Conservation (phyloP, 2,329 filamentous ascomycete genomes). For the Aspergillus ochraceoroseus region DNA sequence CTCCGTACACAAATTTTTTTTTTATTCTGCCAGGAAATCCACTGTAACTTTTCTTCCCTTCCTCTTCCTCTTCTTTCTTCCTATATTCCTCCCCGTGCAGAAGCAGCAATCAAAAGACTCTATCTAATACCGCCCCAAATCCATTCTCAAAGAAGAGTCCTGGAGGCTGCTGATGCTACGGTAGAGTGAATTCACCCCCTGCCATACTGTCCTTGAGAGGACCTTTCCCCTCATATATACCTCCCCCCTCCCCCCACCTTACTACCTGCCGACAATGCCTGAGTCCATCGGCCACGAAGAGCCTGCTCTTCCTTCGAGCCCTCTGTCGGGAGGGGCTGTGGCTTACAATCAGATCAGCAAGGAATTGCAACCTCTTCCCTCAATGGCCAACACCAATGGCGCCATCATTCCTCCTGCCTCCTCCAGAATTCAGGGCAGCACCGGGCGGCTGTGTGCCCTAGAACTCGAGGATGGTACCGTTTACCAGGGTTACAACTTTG, state of each 20-base stretch:
- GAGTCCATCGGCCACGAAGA: slow-evolving; percentile 31
- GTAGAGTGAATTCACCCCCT: slow-evolving; percentile 33
- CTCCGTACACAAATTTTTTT: slow-evolving; percentile 26
- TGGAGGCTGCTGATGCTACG: slow-evolving; percentile 38
- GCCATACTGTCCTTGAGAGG: slow-evolving; percentile 38
- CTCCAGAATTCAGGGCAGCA: slow-evolving; percentile 51
- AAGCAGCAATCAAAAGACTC: slow-evolving; percentile 24
- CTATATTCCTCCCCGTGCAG: slow-evolving; percentile 28
- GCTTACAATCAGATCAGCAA: slow-evolving; percentile 34
- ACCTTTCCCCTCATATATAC: slow-evolving; percentile 28
- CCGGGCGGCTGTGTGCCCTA: slow-evolving; percentile 68
- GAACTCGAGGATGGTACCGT: slow-evolving; percentile 88
- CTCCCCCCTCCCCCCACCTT: slow-evolving; percentile 18
- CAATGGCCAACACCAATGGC: slow-evolving; percentile 31
- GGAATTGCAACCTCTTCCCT: slow-evolving; percentile 30
- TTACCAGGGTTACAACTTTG: slow-evolving; percentile 95
- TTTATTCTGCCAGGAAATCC: slow-evolving; percentile 20
- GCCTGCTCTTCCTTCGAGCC: slow-evolving; percentile 36
- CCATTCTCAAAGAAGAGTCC: slow-evolving; percentile 20
- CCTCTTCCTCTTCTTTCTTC: slow-evolving; percentile 20
- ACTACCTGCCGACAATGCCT: slow-evolving; percentile 26
- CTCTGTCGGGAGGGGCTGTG: slow-evolving; percentile 40
- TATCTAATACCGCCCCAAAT: slow-evolving; percentile 17
- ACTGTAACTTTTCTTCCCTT: slow-evolving; percentile 19
- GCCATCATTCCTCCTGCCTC: slow-evolving; percentile 54